Conservation (phyloP, 2,329 filamentous ascomycete genomes). For the Xylaria sp. region DNA sequence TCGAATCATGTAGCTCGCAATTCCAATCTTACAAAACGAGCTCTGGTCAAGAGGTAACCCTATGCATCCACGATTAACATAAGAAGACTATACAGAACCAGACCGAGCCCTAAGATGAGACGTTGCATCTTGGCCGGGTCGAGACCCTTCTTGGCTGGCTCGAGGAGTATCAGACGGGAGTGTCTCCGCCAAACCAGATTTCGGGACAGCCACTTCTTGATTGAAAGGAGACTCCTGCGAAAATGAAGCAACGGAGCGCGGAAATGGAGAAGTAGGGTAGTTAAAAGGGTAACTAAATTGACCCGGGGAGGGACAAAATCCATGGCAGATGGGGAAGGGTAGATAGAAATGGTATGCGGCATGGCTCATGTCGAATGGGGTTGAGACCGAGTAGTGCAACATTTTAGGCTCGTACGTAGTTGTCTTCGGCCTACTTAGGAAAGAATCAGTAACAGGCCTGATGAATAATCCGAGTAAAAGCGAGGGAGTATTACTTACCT, state of each 20-base stretch:
- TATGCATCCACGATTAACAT: neutral
- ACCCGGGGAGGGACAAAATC: conserved; percentile 13
- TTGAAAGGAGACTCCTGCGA: neutral
- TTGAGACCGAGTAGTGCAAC: conserved; percentile 10
- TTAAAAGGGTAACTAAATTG: neutral
- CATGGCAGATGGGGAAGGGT: conserved; percentile 33
- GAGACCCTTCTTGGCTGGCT: conserved; percentile 18
- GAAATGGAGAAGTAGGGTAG: conserved; percentile 7
- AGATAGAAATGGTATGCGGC: conserved; percentile 38
- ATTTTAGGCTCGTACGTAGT: conserved; percentile 27
- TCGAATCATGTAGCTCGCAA: neutral
- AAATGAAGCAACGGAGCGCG: neutral
- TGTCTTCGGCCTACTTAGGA: conserved; percentile 25
- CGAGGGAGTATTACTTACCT: conserved; percentile 20
- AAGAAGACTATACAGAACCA: conserved; percentile 30
- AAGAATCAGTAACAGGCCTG: conserved; percentile 3
- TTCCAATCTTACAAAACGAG: conserved; percentile 7
- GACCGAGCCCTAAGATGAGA: conserved; percentile 30
- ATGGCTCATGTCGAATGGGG: conserved; percentile 3
- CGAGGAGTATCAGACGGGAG: conserved; percentile 22
- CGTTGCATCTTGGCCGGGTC: too few species aligned
- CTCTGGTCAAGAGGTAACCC: neutral
- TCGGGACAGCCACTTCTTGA: neutral
- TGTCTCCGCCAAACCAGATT: conserved; percentile 18
- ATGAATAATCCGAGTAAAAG: neutral